Conservation (phyloP, 345 rosid genomes). For the Eucalyptus sp. region DNA sequence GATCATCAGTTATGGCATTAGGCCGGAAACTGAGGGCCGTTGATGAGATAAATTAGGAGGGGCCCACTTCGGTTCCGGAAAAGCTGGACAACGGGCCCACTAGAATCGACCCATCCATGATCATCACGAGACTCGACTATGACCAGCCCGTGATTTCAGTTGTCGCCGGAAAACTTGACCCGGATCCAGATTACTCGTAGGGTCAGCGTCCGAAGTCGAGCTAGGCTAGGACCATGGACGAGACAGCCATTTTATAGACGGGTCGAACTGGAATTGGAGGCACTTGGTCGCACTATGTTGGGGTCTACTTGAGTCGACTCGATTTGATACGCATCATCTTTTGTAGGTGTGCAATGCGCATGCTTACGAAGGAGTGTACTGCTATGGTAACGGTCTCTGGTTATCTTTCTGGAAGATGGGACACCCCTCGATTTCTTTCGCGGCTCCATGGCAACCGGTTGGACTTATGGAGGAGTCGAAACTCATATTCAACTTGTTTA, state of each 20-base stretch:
- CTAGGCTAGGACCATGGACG: neutral
- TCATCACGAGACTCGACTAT: neutral
- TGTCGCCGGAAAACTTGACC: neutral
- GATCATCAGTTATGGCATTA: neutral
- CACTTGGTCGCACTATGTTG: neutral
- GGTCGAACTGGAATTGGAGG: neutral
- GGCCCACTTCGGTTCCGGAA: neutral
- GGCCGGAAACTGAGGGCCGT: neutral
- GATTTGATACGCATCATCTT: no score
- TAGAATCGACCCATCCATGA: neutral
- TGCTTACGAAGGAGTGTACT: no score
- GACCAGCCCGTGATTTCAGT: neutral
- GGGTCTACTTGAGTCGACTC: accelerated
- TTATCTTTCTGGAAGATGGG: no score
- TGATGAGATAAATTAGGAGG: neutral
- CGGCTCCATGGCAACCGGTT: no score
- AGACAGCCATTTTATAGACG: neutral
- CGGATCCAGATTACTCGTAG: neutral
- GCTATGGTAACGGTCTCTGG: no score
- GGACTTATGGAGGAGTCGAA: no score
- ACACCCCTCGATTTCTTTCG: no score
- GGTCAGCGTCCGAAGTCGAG: neutral
- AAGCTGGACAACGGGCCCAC: neutral
- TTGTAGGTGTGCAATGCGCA: no score
- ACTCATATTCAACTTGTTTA: no score